Percentiles rank a stretch among this genome's conserved stretches.
These are phyloP conservation scores for Tetrapyrgos nigripes DNA, from an alignment of 1,284 basidiomycete species.

Conservation along the genomic window DNA sequence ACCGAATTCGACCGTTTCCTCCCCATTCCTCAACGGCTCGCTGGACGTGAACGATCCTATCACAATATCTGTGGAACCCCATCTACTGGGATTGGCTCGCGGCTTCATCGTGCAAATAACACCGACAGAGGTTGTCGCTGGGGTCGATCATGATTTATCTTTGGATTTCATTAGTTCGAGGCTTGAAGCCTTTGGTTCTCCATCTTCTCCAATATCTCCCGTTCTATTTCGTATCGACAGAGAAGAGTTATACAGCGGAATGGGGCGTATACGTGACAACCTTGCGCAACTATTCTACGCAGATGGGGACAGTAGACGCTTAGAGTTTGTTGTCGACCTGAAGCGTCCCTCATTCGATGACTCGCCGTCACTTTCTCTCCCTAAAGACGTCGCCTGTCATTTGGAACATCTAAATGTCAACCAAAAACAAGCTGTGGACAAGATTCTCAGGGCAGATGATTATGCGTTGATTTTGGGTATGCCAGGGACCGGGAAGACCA, in stretches of 20 bases:
- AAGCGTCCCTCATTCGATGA: conserved; percentile 67
- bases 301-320: conserved; percentile 66
- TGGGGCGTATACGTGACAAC: conserved; percentile 90
- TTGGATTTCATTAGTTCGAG: conserved; percentile 56
- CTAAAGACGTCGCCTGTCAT: conserved; percentile 22
- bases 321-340: conserved; percentile 86
- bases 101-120: conserved; percentile 85
- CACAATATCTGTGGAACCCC: conserved; percentile 85
- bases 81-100: conserved; percentile 81
- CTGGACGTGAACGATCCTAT: conserved; percentile 85
- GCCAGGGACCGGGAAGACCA: conserved; percentile 99
- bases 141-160: conserved; percentile 83
- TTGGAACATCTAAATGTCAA: conserved; percentile 68
- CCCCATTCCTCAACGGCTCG: conserved; percentile 78
- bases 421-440: conserved; percentile 78
- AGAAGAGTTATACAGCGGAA: conserved; percentile 89
- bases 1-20: conserved; percentile 16
- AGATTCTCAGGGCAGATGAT: conserved; percentile 83
- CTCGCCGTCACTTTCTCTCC: conserved; percentile 29
- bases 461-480: conserved; percentile 95
- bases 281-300: conserved; percentile 90
- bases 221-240: conserved; percentile 90
- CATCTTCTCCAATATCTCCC: conserved; percentile 8
- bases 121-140: conserved; percentile 71
- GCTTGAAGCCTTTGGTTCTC: conserved; percentile 29